phyloP scores from a whole-genome alignment of 192 early-diverging fungal genomes.

The Gorgonomyces haynaldii region DNA sequence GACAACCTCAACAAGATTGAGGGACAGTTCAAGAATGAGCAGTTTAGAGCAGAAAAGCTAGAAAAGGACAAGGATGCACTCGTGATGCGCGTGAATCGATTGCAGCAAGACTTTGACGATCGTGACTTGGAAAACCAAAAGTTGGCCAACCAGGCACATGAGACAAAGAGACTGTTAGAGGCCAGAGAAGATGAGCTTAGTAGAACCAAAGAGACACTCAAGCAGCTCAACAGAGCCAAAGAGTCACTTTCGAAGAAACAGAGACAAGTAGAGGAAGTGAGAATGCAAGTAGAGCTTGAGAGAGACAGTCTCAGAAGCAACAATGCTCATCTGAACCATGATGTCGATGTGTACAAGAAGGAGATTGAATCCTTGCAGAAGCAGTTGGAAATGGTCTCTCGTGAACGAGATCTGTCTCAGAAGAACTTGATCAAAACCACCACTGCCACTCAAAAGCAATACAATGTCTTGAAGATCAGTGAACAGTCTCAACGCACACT shows the following conservation, averaged over 20 bases:
- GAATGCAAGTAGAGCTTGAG: slow-evolving; percentile 39
- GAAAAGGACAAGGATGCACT: slow-evolving; percentile 29
- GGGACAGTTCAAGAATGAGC: slow-evolving; percentile 28
- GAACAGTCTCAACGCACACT: slow-evolving; percentile 48
- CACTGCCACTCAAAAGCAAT: slow-evolving; percentile 38
- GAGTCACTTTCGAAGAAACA: slow-evolving; percentile 30
- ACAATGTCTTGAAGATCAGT: slow-evolving; percentile 39
- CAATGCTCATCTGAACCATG: slow-evolving; percentile 25
- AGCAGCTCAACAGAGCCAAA: slow-evolving; percentile 21
- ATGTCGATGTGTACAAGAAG: slow-evolving; percentile 27
- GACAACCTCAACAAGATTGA: slow-evolving; percentile 24
- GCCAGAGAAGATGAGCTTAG: slow-evolving; percentile 34
- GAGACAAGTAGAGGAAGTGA: slow-evolving; percentile 36
- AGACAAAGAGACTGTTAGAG: slow-evolving; percentile 29
- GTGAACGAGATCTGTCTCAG: slow-evolving; percentile 47
- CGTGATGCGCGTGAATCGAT: slow-evolving; percentile 8
- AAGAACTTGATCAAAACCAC: slow-evolving; percentile 48
- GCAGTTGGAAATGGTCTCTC: slow-evolving; percentile 26
- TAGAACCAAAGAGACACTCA: slow-evolving; percentile 30
- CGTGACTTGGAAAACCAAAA: slow-evolving; percentile 21
- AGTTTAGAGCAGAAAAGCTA: slow-evolving; percentile 13
- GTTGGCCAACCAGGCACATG: slow-evolving; percentile 31
- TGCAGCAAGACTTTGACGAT: slow-evolving; percentile 42
- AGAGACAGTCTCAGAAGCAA: slow-evolving; percentile 30
- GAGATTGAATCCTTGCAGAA: slow-evolving; percentile 28